These are phyloP conservation scores for Ilyonectria robusta DNA, from an alignment of 2,329 filamentous ascomycete genomes.

Conservation along the genomic window DNA sequence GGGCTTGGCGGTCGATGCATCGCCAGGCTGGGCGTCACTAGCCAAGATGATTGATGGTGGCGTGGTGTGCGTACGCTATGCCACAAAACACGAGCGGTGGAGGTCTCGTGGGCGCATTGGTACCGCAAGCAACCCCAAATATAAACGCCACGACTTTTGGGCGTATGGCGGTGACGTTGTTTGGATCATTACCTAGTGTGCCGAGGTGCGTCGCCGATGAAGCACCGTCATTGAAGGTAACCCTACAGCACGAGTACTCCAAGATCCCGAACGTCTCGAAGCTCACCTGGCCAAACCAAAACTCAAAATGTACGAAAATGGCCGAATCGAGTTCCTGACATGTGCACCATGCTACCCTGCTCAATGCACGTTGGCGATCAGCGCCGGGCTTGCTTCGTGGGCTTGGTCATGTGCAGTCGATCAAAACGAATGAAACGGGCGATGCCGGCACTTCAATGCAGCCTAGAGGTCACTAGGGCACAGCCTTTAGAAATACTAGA, in stretches of 20 bases:
- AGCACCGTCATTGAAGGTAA: too few relatives aligned
- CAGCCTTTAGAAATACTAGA: not conserved
- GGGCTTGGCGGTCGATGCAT: not conserved
- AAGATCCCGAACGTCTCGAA: too few relatives aligned
- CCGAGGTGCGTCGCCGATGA: too few relatives aligned
- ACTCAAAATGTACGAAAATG: too few relatives aligned
- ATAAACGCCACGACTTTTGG: not conserved
- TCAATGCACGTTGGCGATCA: conserved; percentile 2
- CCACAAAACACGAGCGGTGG: not conserved
- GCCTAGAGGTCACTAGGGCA: not conserved
- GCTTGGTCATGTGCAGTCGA: conserved; percentile 1
- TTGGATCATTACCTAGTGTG: too few relatives aligned
- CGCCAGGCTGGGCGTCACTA: not conserved
- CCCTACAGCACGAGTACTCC: too few relatives aligned
- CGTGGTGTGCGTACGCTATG: not conserved
- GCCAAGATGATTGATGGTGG: not conserved
- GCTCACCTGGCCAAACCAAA: too few relatives aligned
- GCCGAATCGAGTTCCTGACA: not conserved
- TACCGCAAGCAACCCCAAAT: not conserved
- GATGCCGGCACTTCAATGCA: not conserved
- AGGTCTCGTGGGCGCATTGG: not conserved
- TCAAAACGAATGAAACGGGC: conserved; percentile 3
- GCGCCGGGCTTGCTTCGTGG: not conserved
- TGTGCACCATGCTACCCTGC: not conserved
- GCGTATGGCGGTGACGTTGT: too few relatives aligned